phyloP scores from a whole-genome alignment of 2,329 filamentous ascomycete genomes.

The Geoglossum cookeanum region DNA sequence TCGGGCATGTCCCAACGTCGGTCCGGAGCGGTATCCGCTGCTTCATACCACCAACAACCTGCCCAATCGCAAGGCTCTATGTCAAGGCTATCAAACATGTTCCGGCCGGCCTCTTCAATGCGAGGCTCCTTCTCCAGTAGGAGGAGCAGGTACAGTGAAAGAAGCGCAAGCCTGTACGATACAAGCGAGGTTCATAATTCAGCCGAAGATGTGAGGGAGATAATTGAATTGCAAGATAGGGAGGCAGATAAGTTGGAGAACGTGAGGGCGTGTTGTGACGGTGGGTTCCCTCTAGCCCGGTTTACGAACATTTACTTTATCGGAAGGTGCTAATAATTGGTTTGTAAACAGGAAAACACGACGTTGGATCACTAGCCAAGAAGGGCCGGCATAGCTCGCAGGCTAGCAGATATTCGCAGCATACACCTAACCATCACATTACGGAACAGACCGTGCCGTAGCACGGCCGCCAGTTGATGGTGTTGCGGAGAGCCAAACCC shows the following conservation, averaged over 20 bases:
- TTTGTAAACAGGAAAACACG: slow-evolving; percentile 25
- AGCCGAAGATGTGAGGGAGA: slow-evolving; percentile 9
- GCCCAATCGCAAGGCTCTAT: slow-evolving; percentile 22
- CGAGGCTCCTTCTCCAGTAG: slow-evolving; percentile 27
- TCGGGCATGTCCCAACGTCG: slow-evolving; percentile 22
- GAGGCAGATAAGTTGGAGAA: slow-evolving; percentile 76
- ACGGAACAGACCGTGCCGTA: not conserved
- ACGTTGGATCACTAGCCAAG: slow-evolving; percentile 26
- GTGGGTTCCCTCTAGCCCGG: slow-evolving; percentile 33
- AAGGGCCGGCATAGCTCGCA: slow-evolving; percentile 15
- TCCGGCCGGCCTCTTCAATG: slow-evolving; percentile 23
- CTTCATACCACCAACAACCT: slow-evolving; percentile 13
- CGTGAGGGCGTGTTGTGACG: slow-evolving; percentile 92
- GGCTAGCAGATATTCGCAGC: slow-evolving; percentile 3
- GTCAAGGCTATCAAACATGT: slow-evolving; percentile 27
- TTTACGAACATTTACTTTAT: not conserved
- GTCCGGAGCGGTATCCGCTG: slow-evolving; percentile 8
- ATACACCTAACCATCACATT: not conserved
- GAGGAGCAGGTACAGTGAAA: slow-evolving; percentile 21
- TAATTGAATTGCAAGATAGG: slow-evolving; percentile 39
- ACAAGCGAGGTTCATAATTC: slow-evolving; percentile 45
- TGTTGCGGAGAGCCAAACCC: not conserved
- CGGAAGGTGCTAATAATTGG: slow-evolving; percentile 6
- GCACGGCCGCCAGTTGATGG: not conserved
- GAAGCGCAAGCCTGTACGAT: slow-evolving; percentile 19